phyloP scores from a whole-genome alignment of 768 basidiomycete genomes.

The Peribolospora kevripleyi region DNA sequence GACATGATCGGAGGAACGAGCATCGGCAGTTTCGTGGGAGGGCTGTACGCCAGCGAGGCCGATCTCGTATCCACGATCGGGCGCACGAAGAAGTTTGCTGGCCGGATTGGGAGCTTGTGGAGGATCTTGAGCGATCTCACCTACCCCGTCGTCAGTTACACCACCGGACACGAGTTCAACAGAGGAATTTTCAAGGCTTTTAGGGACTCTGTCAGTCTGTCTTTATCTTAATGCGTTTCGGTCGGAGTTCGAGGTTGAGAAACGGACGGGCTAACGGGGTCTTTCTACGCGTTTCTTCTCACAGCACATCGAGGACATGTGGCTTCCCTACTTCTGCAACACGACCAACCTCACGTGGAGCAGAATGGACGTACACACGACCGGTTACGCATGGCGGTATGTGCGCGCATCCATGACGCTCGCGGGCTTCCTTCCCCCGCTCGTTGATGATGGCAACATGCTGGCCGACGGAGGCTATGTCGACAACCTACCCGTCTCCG shows the following conservation, averaged over 20 bases:
- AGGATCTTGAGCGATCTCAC: slow-evolving; percentile 80
- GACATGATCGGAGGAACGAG: slow-evolving; percentile 51
- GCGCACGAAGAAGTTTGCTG: slow-evolving; percentile 70
- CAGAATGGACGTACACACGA: slow-evolving; percentile 88
- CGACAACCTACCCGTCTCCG: slow-evolving; percentile 68
- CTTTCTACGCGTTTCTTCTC: slow-evolving; percentile 52
- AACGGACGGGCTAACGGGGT: slow-evolving; percentile 20
- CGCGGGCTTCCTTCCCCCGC: slow-evolving; percentile 76
- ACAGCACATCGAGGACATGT: slow-evolving; percentile 64
- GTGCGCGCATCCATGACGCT: slow-evolving; percentile 93
- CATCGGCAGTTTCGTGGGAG: slow-evolving; percentile 79
- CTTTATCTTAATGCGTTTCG: too few species aligned
- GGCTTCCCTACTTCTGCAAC: slow-evolving; percentile 86
- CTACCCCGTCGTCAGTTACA: slow-evolving; percentile 77
- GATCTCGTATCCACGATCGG: slow-evolving; percentile 66
- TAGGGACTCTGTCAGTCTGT: slow-evolving; percentile 6
- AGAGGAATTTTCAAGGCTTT: slow-evolving; percentile 70
- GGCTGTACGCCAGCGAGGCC: slow-evolving; percentile 80
- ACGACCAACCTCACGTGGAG: slow-evolving; percentile 92
- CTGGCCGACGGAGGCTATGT: slow-evolving; percentile 36
- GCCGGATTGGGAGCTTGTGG: slow-evolving; percentile 80
- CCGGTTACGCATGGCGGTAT: slow-evolving; percentile 94
- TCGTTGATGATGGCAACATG: slow-evolving; percentile 82
- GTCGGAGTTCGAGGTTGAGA: too few species aligned
- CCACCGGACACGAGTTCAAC: slow-evolving; percentile 85